Conservation (phyloP, 1,139 yeast species). For the Saccharomycopsis crataegensis region DNA sequence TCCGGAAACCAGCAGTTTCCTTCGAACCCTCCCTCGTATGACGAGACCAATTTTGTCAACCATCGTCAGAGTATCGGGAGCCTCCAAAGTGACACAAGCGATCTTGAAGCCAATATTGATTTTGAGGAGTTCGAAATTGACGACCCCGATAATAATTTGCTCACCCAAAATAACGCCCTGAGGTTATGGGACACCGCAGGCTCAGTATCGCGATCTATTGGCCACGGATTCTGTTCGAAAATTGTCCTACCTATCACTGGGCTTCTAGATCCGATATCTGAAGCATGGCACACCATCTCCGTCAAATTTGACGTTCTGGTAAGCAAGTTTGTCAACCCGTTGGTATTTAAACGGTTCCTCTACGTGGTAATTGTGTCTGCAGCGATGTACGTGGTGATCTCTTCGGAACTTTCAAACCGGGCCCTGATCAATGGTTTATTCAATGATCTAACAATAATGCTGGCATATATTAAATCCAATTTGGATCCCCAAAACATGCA, state of each 20-base stretch:
- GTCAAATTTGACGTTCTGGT: conserved; percentile 49
- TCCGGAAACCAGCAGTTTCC: no score
- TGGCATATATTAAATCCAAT: conserved; percentile 39
- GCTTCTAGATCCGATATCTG: conserved; percentile 63
- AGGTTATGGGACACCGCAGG: background rate
- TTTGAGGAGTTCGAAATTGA: conserved; percentile 18
- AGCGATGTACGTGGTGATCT: conserved; percentile 49
- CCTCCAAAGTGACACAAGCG: background rate
- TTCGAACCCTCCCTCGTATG: no score
- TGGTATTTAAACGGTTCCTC: conserved; percentile 68
- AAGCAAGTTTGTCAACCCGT: conserved; percentile 71
- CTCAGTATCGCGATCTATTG: conserved; percentile 2
- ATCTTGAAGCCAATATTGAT: conserved; percentile 5
- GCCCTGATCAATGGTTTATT: conserved; percentile 45
- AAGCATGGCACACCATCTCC: conserved; percentile 40
- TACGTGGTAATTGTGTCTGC: conserved; percentile 60
- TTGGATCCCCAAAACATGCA: conserved; percentile 55
- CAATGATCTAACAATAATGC: conserved; percentile 48
- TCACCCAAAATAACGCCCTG: background rate
- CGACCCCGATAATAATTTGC: conserved; percentile 7
- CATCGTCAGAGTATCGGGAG: no score
- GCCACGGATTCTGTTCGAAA: conserved; percentile 31
- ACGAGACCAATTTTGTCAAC: no score
- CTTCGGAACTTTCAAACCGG: conserved; percentile 41
- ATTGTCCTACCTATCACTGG: conserved; percentile 48